Percentiles rank a stretch among this genome's conserved stretches.
phyloP scores from a whole-genome alignment of 495 filamentous ascomycete genomes.

The Penicillium cosmopolitanum region DNA sequence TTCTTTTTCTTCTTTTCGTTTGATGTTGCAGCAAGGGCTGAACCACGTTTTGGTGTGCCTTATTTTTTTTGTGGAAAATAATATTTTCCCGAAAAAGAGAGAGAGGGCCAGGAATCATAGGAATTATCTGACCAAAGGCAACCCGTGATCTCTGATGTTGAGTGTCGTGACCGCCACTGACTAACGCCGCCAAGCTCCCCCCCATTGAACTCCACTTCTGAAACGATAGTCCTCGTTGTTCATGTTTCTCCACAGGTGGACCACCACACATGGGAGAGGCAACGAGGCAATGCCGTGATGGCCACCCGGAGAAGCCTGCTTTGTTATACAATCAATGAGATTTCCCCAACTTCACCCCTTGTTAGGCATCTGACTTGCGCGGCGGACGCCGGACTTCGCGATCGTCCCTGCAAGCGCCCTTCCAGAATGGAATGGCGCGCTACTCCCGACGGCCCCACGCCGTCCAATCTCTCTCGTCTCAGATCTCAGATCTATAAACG shows the following conservation, averaged over 20 bases:
- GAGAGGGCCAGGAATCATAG: too few species aligned
- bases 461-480: constrained; percentile 1
- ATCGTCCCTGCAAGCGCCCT: constrained; percentile 1
- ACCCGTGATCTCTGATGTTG: background rate
- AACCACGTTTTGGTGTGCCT: background rate
- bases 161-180: constrained; percentile 28
- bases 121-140: background rate
- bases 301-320: background rate
- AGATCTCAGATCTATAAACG: constrained; percentile 3
- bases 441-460: background rate
- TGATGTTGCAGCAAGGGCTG: background rate
- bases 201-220: constrained; percentile 26
- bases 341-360: background rate
- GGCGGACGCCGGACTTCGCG: background rate
- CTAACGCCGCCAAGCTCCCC: constrained; percentile 35
- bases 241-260: constrained; percentile 10
- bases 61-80: too few species aligned
- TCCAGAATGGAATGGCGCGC: background rate
- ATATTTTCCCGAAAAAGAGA: too few species aligned
- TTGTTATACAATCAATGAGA: background rate
- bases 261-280: background rate
- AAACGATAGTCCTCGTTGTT: constrained; percentile 13
- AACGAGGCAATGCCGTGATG: background rate
- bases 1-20: constrained; percentile 5
- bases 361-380: background rate